Base-by-base conservation (phyloP, 345 rosid genomes). In the Theobroma cacao region DNA sequence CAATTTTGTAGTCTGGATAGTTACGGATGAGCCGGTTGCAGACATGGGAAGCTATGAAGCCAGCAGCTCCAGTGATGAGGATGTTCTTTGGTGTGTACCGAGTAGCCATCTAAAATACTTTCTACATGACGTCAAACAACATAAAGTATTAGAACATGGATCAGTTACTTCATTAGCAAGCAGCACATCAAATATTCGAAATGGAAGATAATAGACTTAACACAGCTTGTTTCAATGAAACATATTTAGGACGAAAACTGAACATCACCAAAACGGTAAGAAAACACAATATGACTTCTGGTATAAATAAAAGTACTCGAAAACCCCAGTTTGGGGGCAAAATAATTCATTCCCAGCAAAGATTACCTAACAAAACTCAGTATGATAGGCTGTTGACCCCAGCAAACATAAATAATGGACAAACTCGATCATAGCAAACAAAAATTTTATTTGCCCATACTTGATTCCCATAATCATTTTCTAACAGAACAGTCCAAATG, bases 1-100 rank as follows among this genome's bases (percentile, higher is more conserved):
- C 88, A 48, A 90, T 84, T 60, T 88, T 90, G 85, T 90, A 90
- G 50, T 84, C 89, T 0, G 88, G 86, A 33, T 88, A 88, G 85
- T 83, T 90, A 9, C 89, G 87, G 66, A 87, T 86, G 26, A 90
- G 87, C 41, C 94, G 84, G 72, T 90, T 90, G 82, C 89, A 85
- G 28, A 90, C 94, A 86, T 90, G 94, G 75, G 92, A 90, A 2
- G 94, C 94, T 61, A 90, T 90, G 78, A 90, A 90, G 53, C 94
- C 94, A 14, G 94, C 91, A 33, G 94, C 94, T 62, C 94, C 94
- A 0, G 94, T 90, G 4, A 90, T 87, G 69, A 90, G 90, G 76
- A 90, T 90, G 87, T 88, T 88, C 81, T 87, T 90, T 0, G 93
- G 93, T 14, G 83, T 82, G 53, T 90, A 82, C 41, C 17, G 38